Evolutionary conservation across 441 rosid species (phyloP).

Genomic region (Syzygium malaccense): DNA sequence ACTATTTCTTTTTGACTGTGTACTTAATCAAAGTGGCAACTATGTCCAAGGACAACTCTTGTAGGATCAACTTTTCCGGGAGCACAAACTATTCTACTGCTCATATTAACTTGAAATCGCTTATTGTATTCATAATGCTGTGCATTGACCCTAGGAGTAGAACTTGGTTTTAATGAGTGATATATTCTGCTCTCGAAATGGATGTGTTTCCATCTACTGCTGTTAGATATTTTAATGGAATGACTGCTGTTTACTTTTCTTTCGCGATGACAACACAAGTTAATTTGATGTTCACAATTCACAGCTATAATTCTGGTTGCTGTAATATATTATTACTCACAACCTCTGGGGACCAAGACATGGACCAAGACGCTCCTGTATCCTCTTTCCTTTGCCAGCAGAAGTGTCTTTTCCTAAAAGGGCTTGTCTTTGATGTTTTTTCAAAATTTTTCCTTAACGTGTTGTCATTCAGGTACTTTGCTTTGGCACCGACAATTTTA

Average conservation of each 20-base stretch:
- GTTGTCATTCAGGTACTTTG: constrained; percentile 57
- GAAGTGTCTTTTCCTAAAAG: neutral
- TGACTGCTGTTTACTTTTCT: neutral
- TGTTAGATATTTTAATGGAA: neutral
- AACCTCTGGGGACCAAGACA: constrained; percentile 41
- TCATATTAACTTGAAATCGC: neutral
- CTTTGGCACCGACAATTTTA: constrained; percentile 75
- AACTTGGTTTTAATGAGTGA: neutral
- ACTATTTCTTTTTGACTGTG: neutral
- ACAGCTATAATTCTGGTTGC: constrained; percentile 84
- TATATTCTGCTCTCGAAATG: neutral
- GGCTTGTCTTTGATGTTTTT: neutral
- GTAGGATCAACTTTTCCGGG: neutral
- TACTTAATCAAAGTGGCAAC: neutral
- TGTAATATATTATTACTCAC: constrained; percentile 65
- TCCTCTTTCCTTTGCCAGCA: constrained; percentile 29
- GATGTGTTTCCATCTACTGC: neutral
- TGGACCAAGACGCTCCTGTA: constrained; percentile 76
- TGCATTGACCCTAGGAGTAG: neutral
- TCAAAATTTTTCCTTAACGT: constrained; percentile 21
- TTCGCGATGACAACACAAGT: neutral
- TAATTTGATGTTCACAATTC: constrained; percentile 5
- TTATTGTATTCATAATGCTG: neutral
- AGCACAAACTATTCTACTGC: neutral
- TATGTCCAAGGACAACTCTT: neutral